Evolutionary conservation across 2,329 filamentous ascomycete species (phyloP).

Genomic region (Fusarium nygamai): DNA sequence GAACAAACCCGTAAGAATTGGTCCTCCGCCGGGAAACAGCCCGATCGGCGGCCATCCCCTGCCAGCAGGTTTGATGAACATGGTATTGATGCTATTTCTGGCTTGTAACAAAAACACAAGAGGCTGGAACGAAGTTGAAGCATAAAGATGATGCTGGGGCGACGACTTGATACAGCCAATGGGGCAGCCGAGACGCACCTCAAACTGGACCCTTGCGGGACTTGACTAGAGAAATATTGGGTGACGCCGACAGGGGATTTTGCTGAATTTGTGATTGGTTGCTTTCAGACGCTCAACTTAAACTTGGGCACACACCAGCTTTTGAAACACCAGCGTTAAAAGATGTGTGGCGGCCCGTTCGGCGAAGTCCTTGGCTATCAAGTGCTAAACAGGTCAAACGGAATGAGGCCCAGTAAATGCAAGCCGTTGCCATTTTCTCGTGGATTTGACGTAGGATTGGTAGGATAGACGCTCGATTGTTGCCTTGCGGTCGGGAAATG

Average conservation of each 20-base stretch:
- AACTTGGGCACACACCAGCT: constrained; percentile 45
- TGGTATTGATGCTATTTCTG: constrained; percentile 38
- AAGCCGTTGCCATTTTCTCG: constrained; percentile 5
- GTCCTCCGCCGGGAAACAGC: constrained; percentile 28
- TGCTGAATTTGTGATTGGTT: constrained; percentile 49
- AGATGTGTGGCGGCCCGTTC: constrained; percentile 38
- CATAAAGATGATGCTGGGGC: constrained; percentile 38
- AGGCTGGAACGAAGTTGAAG: constrained; percentile 32
- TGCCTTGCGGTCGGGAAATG: constrained; percentile 9
- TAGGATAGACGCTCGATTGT: constrained; percentile 39
- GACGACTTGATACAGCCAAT: constrained; percentile 36
- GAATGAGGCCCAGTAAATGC: constrained; percentile 30
- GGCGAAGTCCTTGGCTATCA: constrained; percentile 12
- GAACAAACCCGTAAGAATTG: constrained; percentile 8
- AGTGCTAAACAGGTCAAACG: constrained; percentile 6
- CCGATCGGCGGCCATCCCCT: constrained; percentile 30
- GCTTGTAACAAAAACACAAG: constrained; percentile 15
- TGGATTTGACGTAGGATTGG: constrained; percentile 37
- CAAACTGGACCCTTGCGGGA: constrained; percentile 39
- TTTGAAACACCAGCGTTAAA: constrained; percentile 45
- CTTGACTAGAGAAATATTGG: constrained; percentile 20
- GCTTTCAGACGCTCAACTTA: constrained; percentile 46
- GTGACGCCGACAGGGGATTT: constrained; percentile 44
- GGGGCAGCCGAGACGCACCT: constrained; percentile 34
- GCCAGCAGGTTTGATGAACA: constrained; percentile 3